Evolutionary conservation across 805 yeast genomes (phyloP).

Genomic region (Clavispora asparagi): DNA sequence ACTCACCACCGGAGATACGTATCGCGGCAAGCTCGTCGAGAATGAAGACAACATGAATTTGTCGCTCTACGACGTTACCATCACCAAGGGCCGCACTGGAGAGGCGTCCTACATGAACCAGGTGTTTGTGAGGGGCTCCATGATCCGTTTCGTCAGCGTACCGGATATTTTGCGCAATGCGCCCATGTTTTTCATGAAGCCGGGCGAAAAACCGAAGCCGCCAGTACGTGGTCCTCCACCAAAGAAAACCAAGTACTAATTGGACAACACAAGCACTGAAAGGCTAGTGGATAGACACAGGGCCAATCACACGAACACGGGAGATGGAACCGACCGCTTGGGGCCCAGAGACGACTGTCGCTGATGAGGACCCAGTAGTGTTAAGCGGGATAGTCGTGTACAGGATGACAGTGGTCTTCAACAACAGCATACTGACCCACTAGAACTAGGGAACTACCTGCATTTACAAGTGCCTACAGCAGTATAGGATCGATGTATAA

Average conservation of each 20-base stretch:
- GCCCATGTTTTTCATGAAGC: conserved; percentile 71
- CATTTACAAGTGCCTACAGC: too few species aligned
- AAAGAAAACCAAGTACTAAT: conserved; percentile 19
- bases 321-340: too few species aligned
- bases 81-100: conserved; percentile 66
- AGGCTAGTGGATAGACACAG: background rate
- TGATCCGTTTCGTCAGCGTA: conserved; percentile 73
- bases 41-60: conserved; percentile 95
- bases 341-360: too few species aligned
- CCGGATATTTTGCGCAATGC: conserved; percentile 89
- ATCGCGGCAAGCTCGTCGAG: conserved; percentile 80
- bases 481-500: too few species aligned
- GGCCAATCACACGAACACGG: too few species aligned
- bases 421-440: too few species aligned
- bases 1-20: conserved; percentile 77
- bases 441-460: too few species aligned
- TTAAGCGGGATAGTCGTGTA: too few species aligned
- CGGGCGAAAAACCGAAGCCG: conserved; percentile 58
- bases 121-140: conserved; percentile 89
- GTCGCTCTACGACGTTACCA: conserved; percentile 73
- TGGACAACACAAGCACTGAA: background rate
- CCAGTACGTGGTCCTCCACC: conserved; percentile 61
- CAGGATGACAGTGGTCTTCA: too few species aligned
- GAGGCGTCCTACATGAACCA: conserved; percentile 70
- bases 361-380: too few species aligned